Evolutionary conservation across 148 eudicot genomes (phyloP).

Genomic region (Bassia scoparia): DNA sequence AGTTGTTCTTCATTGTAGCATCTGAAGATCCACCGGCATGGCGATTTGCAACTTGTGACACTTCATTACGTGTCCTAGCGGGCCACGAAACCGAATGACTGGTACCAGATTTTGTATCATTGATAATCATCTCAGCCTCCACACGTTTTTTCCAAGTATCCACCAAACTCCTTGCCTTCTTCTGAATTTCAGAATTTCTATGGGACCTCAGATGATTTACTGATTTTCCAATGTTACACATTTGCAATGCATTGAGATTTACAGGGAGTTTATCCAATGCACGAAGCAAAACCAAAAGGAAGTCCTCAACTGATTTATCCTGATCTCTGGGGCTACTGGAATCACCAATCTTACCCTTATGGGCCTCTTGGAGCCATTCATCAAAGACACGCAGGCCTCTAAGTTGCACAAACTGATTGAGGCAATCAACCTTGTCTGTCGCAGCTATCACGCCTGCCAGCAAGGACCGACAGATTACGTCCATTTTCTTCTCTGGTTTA

Average conservation of each 20-base stretch:
- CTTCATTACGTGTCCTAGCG: conserved; percentile 52
- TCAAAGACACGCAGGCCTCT: conserved; percentile 70
- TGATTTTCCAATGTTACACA: conserved; percentile 80
- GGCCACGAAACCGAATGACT: conserved; percentile 51
- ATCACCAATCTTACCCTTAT: conserved; percentile 69
- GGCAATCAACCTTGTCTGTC: conserved; percentile 77
- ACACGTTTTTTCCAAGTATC: conserved; percentile 96
- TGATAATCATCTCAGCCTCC: conserved; percentile 77
- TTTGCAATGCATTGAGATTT: conserved; percentile 71
- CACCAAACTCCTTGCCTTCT: conserved; percentile 79
- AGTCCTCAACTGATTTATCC: conserved; percentile 76
- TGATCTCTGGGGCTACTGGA: conserved; percentile 47
- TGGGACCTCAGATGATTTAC: conserved; percentile 73
- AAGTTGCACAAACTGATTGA: conserved; percentile 66
- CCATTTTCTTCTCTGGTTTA: conserved; percentile 52
- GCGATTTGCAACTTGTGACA: conserved; percentile 40
- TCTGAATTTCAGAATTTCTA: conserved; percentile 79
- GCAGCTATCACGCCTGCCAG: conserved; percentile 68
- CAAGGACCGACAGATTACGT: conserved; percentile 52
- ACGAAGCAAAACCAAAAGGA: conserved; percentile 75
- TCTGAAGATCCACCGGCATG: conserved; percentile 43
- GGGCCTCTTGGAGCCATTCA: conserved; percentile 86
- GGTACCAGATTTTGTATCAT: conserved; percentile 60
- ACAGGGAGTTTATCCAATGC: conserved; percentile 88
- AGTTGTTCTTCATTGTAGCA: conserved; percentile 37